These are phyloP conservation scores for Penicillium sp. DNA, from an alignment of 2,329 filamentous ascomycete genomes.

Conservation along the genomic window DNA sequence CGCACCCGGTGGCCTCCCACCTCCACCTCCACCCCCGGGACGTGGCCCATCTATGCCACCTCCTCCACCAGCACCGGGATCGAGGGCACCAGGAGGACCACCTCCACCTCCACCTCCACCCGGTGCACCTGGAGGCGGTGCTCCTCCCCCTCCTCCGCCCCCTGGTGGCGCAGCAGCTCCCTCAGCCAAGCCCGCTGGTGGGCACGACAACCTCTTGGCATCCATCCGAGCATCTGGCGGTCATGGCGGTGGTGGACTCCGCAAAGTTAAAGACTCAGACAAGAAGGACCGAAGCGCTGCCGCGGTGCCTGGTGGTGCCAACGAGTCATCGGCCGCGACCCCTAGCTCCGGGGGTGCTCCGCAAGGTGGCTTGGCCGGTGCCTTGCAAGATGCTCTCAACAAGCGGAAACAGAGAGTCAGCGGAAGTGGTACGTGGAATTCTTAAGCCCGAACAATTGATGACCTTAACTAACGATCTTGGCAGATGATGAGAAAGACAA, in stretches of 20 bases:
- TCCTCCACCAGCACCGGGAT: conserved; percentile 44
- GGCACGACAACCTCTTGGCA: conserved; percentile 48
- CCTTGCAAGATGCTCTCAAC: conserved; percentile 73
- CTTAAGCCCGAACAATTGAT: neutral
- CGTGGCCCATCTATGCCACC: conserved; percentile 20
- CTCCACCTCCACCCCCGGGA: conserved; percentile 41
- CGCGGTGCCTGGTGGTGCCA: conserved; percentile 50
- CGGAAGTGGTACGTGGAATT: conserved; percentile 76
- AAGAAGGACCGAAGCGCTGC: conserved; percentile 51
- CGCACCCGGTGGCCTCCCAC: conserved; percentile 40
- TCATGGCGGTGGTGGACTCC: conserved; percentile 48
- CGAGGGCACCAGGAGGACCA: conserved; percentile 38
- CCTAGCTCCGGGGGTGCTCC: conserved; percentile 55
- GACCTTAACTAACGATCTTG: conserved; percentile 25
- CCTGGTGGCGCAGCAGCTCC: conserved; percentile 46
- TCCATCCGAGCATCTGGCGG: conserved; percentile 58
- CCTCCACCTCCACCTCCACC: conserved; percentile 50
- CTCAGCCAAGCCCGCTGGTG: conserved; percentile 41
- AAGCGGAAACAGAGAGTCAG: conserved; percentile 93
- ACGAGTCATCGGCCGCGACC: conserved; percentile 60
- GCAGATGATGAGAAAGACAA: conserved; percentile 50
- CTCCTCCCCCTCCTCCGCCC: conserved; percentile 54
- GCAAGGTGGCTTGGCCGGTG: conserved; percentile 73
- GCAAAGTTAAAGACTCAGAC: conserved; percentile 49
- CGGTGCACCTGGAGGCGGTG: conserved; percentile 48